Evolutionary conservation across 129 eudicot genomes (phyloP).

Genomic region (Flaveria ramosissima): DNA sequence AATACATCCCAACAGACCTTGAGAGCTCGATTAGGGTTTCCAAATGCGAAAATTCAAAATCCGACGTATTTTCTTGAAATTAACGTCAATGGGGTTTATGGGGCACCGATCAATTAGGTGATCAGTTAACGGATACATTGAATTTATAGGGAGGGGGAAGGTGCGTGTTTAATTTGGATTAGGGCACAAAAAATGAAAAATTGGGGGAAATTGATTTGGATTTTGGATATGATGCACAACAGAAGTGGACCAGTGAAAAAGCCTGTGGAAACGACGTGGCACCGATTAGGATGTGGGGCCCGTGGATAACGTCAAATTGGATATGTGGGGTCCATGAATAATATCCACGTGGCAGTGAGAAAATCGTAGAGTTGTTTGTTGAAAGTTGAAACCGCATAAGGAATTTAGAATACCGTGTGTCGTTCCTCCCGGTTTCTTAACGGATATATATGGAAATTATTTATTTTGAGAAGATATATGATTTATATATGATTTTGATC

Average conservation of each 20-base stretch:
- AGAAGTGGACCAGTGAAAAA: constrained; percentile 16
- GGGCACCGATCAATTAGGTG: not conserved
- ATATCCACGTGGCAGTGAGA: not conserved
- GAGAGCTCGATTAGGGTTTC: constrained; percentile 17
- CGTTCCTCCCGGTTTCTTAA: not conserved
- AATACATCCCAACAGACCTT: constrained; percentile 20
- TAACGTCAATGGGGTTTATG: not conserved
- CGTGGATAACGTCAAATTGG: not conserved
- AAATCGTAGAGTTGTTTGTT: not conserved
- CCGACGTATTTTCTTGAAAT: not conserved
- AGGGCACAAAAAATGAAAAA: constrained; percentile 8
- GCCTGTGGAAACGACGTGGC: constrained; percentile 16
- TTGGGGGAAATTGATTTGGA: constrained; percentile 28
- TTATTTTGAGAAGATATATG: no score
- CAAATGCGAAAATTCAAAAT: not conserved
- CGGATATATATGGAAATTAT: no score
- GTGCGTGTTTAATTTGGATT: constrained; percentile 10
- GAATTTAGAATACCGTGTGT: not conserved
- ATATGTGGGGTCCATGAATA: not conserved
- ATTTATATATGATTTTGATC: no score
- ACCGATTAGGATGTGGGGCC: constrained; percentile 19
- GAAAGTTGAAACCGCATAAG: no score
- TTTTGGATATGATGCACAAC: not conserved
- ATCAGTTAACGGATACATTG: constrained; percentile 21
- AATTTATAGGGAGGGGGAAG: constrained; percentile 23